Conservation (phyloP, 805 yeast species). For the Myxozyma geophila region DNA sequence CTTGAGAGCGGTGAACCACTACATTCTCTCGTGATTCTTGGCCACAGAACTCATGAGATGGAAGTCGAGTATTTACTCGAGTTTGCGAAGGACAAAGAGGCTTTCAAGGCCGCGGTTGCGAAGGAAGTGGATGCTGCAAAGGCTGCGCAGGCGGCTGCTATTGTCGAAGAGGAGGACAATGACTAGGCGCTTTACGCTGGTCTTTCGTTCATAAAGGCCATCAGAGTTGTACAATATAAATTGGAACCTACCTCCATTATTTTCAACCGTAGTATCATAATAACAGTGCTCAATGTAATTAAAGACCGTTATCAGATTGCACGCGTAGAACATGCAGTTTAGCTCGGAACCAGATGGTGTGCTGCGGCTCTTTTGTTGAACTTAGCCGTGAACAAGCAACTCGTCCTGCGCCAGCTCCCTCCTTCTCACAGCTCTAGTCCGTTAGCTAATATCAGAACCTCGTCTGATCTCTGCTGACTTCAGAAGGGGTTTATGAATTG, state of each 20-base stretch:
- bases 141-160: constrained; percentile 3
- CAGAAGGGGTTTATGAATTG: neutral
- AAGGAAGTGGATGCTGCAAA: constrained; percentile 43
- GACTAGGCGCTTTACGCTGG: constrained; percentile 2
- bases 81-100: constrained; percentile 66
- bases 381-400: neutral
- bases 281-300: too few species aligned
- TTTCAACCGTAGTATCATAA: too few species aligned
- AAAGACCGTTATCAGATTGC: too few species aligned
- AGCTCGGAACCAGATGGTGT: too few species aligned
- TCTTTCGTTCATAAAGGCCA: neutral
- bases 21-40: constrained; percentile 87
- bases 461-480: too few species aligned
- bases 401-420: neutral
- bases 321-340: too few species aligned
- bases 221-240: neutral
- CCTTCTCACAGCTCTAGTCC: neutral
- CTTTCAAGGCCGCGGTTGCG: constrained; percentile 54
- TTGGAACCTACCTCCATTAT: too few species aligned
- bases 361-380: neutral
- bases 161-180: constrained; percentile 24
- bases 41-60: constrained; percentile 89
- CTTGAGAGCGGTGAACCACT: constrained; percentile 94
- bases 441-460: neutral
- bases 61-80: constrained; percentile 84